These are phyloP conservation scores for Chlorokybus atmophyticus DNA, from an alignment of 139 green algal genomes.

Conservation along the genomic window DNA sequence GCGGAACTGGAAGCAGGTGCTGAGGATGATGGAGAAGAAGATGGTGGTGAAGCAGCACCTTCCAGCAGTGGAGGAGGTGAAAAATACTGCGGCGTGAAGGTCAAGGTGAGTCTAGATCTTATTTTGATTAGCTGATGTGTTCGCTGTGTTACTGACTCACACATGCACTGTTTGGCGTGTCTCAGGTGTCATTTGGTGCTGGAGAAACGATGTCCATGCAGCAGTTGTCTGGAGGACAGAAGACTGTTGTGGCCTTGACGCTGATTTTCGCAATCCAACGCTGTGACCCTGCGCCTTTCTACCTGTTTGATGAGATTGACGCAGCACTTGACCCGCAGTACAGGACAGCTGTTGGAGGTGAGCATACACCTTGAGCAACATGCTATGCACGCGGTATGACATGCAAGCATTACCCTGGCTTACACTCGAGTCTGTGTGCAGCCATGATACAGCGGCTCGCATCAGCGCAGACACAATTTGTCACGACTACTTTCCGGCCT, in stretches of 20 bases:
- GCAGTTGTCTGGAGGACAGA: conserved; percentile 88
- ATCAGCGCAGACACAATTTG: conserved; percentile 78
- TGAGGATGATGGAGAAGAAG: conserved; percentile 19
- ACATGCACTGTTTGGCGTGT: no score
- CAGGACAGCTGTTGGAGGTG: conserved; percentile 67
- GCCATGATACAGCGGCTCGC: conserved; percentile 27
- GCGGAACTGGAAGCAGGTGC: no score
- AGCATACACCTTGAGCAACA: no score
- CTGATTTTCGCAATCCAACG: conserved; percentile 98
- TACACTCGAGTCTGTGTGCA: no score
- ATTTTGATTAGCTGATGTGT: no score
- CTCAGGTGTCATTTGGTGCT: conserved; percentile 51
- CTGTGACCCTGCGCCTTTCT: conserved; percentile 93
- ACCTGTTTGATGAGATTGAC: conserved; percentile 99
- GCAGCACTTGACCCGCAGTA: conserved; percentile 92
- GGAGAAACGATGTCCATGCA: conserved; percentile 73
- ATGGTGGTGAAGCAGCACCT: conserved; percentile 12
- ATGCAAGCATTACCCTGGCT: no score
- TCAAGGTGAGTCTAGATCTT: conserved; percentile 20
- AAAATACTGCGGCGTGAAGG: conserved; percentile 24
- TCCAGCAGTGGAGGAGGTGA: conserved; percentile 13
- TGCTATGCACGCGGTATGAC: no score
- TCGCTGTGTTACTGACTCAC: no score
- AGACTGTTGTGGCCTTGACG: conserved; percentile 90
- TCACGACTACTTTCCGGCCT: conserved; percentile 94